phyloP scores from a whole-genome alignment of 1,284 basidiomycete species.

The Apiotrichum gamsii region DNA sequence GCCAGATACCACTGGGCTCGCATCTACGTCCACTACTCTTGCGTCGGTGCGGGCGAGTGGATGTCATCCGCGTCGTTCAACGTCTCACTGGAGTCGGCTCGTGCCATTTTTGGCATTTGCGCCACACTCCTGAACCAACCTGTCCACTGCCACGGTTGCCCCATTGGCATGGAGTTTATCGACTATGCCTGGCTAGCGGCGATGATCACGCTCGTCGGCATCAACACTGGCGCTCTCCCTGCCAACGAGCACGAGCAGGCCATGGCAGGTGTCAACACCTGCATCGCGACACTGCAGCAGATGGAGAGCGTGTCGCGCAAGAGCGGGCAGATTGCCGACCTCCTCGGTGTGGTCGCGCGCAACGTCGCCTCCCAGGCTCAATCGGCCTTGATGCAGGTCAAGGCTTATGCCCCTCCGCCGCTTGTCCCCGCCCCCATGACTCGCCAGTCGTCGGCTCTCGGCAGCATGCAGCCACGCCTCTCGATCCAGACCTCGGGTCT shows the following conservation, averaged over 20 bases:
- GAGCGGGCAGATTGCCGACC: conserved; percentile 1
- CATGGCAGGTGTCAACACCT: conserved; percentile 63
- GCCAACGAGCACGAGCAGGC: conserved; percentile 45
- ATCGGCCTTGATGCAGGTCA: too few relatives aligned
- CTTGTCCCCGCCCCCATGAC: too few relatives aligned
- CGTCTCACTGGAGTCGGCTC: conserved; percentile 14
- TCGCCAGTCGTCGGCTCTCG: too few relatives aligned
- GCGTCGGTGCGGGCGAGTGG: conserved; percentile 54
- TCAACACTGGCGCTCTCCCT: conserved; percentile 33
- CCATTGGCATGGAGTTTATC: neutral
- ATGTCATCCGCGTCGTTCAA: conserved; percentile 52
- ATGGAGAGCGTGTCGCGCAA: conserved; percentile 46
- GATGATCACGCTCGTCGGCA: neutral
- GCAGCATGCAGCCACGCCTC: too few relatives aligned
- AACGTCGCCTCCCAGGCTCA: neutral
- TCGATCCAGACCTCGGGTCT: too few relatives aligned
- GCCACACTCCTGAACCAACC: conserved; percentile 18
- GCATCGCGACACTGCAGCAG: conserved; percentile 56
- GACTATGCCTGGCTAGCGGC: conserved; percentile 3
- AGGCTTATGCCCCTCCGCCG: neutral
- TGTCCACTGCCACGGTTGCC: too few relatives aligned
- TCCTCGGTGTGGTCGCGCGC: neutral
- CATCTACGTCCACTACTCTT: conserved; percentile 70
- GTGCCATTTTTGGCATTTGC: conserved; percentile 1
- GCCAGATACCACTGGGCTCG: conserved; percentile 57